Conservation (phyloP, 1,284 basidiomycete species). For the Testicularia cyperi region DNA sequence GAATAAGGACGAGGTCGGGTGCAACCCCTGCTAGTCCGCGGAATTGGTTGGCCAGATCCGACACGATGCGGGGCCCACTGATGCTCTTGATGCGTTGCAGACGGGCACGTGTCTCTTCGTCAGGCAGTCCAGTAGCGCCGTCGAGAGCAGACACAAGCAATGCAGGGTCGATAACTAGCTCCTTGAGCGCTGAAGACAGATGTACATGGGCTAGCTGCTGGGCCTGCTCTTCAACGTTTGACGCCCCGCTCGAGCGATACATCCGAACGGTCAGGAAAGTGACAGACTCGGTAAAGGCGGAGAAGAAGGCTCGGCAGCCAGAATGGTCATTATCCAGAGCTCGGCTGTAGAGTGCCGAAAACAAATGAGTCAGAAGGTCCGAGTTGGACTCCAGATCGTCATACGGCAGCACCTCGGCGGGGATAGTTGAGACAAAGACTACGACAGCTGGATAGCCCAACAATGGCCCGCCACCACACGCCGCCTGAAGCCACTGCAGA, state of each 20-base stretch:
- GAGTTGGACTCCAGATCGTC: constrained; percentile 56
- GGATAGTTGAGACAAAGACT: constrained; percentile 76
- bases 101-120: constrained; percentile 20
- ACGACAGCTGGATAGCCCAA: constrained; percentile 77
- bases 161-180: constrained; percentile 23
- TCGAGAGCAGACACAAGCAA: constrained; percentile 38
- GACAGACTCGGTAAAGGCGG: constrained; percentile 71
- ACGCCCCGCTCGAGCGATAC: constrained; percentile 4
- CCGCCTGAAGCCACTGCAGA: constrained; percentile 71
- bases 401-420: constrained; percentile 62
- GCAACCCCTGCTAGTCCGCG: constrained; percentile 10
- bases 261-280: constrained; percentile 63
- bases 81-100: constrained; percentile 63
- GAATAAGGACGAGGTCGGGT: constrained; percentile 5
- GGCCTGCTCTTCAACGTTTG: constrained; percentile 4
- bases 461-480: constrained; percentile 73
- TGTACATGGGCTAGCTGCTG: constrained; percentile 22
- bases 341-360: constrained; percentile 72
- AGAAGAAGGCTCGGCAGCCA: constrained; percentile 66
- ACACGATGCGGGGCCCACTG: constrained; percentile 65
- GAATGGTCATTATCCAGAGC: constrained; percentile 63
- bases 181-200: constrained; percentile 26
- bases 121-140: constrained; percentile 60
- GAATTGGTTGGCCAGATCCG: constrained; percentile 60
- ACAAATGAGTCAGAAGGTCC: constrained; percentile 73